A percentile compares a stretch with the other conserved stretches of the same genome.
phyloP scores from a whole-genome alignment of 139 green algal genomes.

The Chlamydomonas sp. region DNA sequence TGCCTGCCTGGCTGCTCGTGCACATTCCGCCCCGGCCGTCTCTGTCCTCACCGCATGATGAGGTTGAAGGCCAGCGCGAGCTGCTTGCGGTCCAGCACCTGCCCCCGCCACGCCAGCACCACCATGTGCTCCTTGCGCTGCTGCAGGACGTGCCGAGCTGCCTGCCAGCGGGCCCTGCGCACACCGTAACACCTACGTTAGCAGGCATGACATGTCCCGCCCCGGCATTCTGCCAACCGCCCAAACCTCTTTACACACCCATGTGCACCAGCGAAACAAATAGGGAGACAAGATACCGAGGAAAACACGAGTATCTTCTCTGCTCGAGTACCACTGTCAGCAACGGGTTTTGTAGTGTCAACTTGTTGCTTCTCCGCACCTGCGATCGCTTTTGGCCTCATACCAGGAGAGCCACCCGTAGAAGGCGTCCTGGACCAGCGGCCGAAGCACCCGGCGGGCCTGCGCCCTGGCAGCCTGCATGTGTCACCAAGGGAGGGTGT shows the following conservation, averaged over 20 bases:
- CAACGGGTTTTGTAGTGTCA: too few relatives aligned
- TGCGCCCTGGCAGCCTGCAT: not conserved
- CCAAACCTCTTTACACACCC: too few relatives aligned
- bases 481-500: too few relatives aligned
- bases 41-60: slow-evolving; percentile 14
- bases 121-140: not conserved
- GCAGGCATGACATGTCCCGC: too few relatives aligned
- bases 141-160: not conserved
- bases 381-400: not conserved
- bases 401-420: slow-evolving; percentile 4
- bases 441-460: slow-evolving; percentile 4
- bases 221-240: too few relatives aligned
- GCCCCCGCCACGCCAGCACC: not conserved
- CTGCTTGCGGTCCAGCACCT: not conserved
- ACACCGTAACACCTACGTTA: too few relatives aligned
- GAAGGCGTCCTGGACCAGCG: slow-evolving; percentile 2
- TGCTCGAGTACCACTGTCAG: too few relatives aligned
- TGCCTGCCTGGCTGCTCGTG: too few relatives aligned
- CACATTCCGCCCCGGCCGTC: too few relatives aligned
- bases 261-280: too few relatives aligned
- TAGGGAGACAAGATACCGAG: too few relatives aligned
- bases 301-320: too few relatives aligned
- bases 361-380: not conserved
- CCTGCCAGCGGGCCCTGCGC: not conserved
- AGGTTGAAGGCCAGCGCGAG: not conserved